Evolutionary conservation across 1,139 yeast species (phyloP), one percentile per base, ranked within the genome.

Genomic region (Kodamaea plutei): DNA sequence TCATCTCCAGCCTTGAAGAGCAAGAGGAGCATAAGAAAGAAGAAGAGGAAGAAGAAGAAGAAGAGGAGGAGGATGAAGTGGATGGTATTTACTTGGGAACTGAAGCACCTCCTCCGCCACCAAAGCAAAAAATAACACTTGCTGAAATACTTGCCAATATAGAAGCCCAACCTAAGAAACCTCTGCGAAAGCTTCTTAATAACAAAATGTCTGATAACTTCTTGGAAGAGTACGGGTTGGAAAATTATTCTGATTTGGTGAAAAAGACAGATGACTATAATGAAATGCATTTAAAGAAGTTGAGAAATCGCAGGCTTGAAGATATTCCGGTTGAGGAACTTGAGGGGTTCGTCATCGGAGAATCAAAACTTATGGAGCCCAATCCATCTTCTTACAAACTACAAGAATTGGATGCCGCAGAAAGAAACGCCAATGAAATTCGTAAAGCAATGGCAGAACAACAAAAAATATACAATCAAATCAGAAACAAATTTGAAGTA

Each of bases 21-120:
- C 30, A 19, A 8, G 50, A 41, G 27, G 43, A 54, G 14, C 48
- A 50, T 8, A 40, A 41, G 9, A 36, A 40, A 8, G 47, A 43
- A 28, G 41, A 37, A 22, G 26, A 16, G 15, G 41, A 36, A 8
- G 45, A 40, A 8, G 48, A 28, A 19, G 15, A 25, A 5, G 36
- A 15, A 9, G 30, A 29, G 6, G 15, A 8, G 2, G 25, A 21
- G 12, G 26, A 22, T 5, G 32, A 30, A 22, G 7, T 35, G 3
- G 64, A 61, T 33, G 71, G 72, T 1, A 64, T 66, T 12, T 66
- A 62, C 40, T 45, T 66, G 23, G 73, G 72, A 4, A 39, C 50
- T 3, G 40, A 35, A 23, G 34, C 37, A 4, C 25, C 20, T 4
- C 19, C 22, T 13, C 13, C 11, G 2, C 11, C 31, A 15, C 23